phyloP scores from a whole-genome alignment of 2,329 filamentous ascomycete genomes.

The Pseudogymnoascus sp. region DNA sequence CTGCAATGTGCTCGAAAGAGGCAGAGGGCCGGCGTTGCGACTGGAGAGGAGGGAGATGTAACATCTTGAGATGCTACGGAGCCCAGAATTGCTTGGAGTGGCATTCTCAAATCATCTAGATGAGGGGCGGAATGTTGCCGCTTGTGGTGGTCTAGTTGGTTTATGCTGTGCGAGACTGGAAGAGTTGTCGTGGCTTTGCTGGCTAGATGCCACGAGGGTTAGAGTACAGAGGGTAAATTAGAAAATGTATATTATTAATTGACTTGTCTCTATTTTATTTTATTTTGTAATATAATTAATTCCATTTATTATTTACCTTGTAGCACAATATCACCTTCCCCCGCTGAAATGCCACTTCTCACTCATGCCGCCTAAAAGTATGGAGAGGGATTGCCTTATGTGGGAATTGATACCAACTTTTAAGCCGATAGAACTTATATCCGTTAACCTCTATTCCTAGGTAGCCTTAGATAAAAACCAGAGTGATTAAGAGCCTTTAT shows the following conservation, averaged over 20 bases:
- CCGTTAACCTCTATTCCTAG: too few species aligned
- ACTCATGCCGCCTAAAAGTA: not conserved
- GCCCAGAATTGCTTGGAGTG: not conserved
- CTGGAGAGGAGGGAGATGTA: not conserved
- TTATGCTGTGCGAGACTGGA: too few species aligned
- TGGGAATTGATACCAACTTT: too few species aligned
- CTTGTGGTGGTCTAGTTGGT: not conserved
- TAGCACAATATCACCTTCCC: too few species aligned
- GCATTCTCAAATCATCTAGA: not conserved
- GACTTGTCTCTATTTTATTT: not conserved
- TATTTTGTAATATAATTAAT: not conserved
- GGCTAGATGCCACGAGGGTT: not conserved
- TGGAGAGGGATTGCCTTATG: not conserved
- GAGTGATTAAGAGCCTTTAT: too few species aligned
- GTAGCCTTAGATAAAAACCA: too few species aligned
- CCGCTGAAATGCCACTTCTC: too few species aligned
- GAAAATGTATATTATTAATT: not conserved
- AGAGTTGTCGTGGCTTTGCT: not conserved
- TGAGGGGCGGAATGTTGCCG: not conserved
- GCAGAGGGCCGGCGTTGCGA: not conserved
- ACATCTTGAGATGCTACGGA: not conserved
- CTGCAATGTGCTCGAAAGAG: not conserved
- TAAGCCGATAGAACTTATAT: too few species aligned
- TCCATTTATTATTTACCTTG: too few species aligned
- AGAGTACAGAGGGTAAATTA: not conserved